Conservation (phyloP, 2,329 filamentous ascomycete genomes). For the Epichloe amarillans region DNA sequence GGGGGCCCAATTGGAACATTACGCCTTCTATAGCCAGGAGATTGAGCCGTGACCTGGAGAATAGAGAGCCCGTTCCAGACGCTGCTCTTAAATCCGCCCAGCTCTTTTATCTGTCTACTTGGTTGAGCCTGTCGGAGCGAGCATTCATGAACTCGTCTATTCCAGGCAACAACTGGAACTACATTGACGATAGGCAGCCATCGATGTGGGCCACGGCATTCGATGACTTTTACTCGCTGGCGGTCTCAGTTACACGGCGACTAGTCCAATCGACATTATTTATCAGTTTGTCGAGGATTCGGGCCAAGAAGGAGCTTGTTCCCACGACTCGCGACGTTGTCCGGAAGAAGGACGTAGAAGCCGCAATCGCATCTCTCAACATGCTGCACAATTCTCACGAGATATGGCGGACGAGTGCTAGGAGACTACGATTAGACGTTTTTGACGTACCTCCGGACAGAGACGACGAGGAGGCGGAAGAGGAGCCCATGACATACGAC, state of each 20-base stretch:
- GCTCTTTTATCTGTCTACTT: conserved; percentile 45
- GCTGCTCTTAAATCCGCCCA: conserved; percentile 32
- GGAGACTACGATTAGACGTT: conserved; percentile 36
- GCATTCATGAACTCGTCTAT: conserved; percentile 64
- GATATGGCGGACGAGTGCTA: conserved; percentile 36
- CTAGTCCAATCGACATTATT: conserved; percentile 58
- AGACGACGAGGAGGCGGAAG: conserved; percentile 11
- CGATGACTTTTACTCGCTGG: conserved; percentile 60
- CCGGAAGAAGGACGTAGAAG: conserved; percentile 31
- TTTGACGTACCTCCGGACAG: conserved; percentile 21
- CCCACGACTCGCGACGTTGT: conserved; percentile 22
- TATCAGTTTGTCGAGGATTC: conserved; percentile 55
- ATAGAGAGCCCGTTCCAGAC: neutral
- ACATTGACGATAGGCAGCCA: conserved; percentile 46
- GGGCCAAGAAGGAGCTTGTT: conserved; percentile 28
- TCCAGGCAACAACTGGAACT: conserved; percentile 54
- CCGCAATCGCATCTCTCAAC: conserved; percentile 34
- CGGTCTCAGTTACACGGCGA: conserved; percentile 53
- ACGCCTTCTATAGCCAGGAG: conserved; percentile 24
- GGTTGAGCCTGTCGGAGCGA: conserved; percentile 49
- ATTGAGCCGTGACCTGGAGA: conserved; percentile 11
- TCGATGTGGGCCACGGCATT: conserved; percentile 63
- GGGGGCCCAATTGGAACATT: conserved; percentile 56
- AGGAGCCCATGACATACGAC: conserved; percentile 27
- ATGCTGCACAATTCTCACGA: conserved; percentile 22